Percentiles rank a stretch among this genome's conserved stretches.
These are phyloP conservation scores for Penicillium sumatraense DNA, from an alignment of 2,329 filamentous ascomycete species.

Conservation along the genomic window DNA sequence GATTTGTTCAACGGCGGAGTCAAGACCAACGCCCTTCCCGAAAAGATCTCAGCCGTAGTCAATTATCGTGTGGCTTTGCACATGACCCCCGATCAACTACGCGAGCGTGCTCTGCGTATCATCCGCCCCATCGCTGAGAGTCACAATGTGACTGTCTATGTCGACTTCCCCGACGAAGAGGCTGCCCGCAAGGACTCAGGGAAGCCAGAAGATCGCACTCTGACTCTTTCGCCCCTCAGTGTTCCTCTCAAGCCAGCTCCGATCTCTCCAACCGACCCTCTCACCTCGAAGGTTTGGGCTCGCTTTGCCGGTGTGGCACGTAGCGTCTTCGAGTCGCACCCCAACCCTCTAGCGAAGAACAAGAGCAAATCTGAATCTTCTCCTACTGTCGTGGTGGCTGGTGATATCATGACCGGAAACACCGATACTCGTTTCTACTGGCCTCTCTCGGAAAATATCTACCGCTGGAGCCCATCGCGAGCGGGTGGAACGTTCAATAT, in stretches of 20 bases:
- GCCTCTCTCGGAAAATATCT: conserved; percentile 58
- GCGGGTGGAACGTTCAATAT: conserved; percentile 50
- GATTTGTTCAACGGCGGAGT: conserved; percentile 60
- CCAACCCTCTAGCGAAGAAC: conserved; percentile 29
- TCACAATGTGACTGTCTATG: conserved; percentile 52
- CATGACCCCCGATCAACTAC: conserved; percentile 53
- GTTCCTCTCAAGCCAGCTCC: conserved; percentile 35
- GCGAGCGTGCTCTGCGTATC: conserved; percentile 52
- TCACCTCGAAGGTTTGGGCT: conserved; percentile 37
- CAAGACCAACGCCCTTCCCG: conserved; percentile 64
- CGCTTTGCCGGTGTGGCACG: conserved; percentile 46
- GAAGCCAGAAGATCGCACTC: conserved; percentile 28
- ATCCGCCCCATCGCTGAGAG: conserved; percentile 53
- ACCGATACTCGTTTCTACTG: conserved; percentile 60
- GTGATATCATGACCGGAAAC: conserved; percentile 58
- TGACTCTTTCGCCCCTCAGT: conserved; percentile 37
- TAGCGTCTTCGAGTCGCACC: conserved; percentile 44
- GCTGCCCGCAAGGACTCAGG: conserved; percentile 13
- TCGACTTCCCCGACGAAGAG: conserved; percentile 48
- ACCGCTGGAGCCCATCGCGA: conserved; percentile 56
- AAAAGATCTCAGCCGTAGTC: conserved; percentile 57
- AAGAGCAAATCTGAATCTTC: conserved; percentile 25
- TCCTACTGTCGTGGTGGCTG: conserved; percentile 46
- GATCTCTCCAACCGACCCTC: conserved; percentile 39
- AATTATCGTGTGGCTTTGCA: conserved; percentile 64